phyloP scores from a whole-genome alignment of 2,329 filamentous ascomycete genomes.

The Samsoniella hepiali region DNA sequence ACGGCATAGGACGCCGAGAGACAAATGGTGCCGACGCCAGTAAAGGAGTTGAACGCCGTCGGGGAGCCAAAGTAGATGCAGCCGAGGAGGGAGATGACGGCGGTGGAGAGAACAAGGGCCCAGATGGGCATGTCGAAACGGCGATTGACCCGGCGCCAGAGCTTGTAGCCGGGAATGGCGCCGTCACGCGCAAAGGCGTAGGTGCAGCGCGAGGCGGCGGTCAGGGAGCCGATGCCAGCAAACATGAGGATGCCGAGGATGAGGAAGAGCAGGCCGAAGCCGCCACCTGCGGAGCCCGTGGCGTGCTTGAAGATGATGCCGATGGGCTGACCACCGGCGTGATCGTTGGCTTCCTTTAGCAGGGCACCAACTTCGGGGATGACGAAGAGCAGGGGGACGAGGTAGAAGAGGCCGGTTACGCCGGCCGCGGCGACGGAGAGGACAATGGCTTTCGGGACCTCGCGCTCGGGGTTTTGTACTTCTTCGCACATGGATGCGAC shows the following conservation, averaged over 20 bases:
- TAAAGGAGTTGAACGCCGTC: constrained; percentile 77
- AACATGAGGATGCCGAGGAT: constrained; percentile 76
- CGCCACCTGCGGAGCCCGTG: constrained; percentile 68
- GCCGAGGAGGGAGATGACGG: constrained; percentile 67
- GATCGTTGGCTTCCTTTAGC: constrained; percentile 56
- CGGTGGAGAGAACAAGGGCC: constrained; percentile 65
- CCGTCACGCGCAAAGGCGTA: constrained; percentile 75
- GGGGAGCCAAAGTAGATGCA: constrained; percentile 77
- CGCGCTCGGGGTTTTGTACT: constrained; percentile 57
- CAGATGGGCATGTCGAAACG: constrained; percentile 66
- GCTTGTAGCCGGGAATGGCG: constrained; percentile 65
- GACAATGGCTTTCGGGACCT: constrained; percentile 66
- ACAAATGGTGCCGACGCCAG: constrained; percentile 75
- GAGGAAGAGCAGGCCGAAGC: constrained; percentile 72
- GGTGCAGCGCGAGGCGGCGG: constrained; percentile 69
- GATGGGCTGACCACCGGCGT: constrained; percentile 62
- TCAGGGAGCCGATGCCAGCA: constrained; percentile 70
- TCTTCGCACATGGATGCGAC: constrained; percentile 56
- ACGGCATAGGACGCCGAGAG: constrained; percentile 72
- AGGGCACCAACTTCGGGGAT: constrained; percentile 64
- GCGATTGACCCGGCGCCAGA: constrained; percentile 65
- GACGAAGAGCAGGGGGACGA: constrained; percentile 74
- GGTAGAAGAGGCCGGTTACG: constrained; percentile 59
- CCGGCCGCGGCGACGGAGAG: constrained; percentile 63
- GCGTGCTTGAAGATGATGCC: constrained; percentile 72